Evolutionary conservation across 2,329 filamentous ascomycete species (phyloP), one percentile per base, ranked within the genome.

Genomic region (Aspergillus sclerotialis): DNA sequence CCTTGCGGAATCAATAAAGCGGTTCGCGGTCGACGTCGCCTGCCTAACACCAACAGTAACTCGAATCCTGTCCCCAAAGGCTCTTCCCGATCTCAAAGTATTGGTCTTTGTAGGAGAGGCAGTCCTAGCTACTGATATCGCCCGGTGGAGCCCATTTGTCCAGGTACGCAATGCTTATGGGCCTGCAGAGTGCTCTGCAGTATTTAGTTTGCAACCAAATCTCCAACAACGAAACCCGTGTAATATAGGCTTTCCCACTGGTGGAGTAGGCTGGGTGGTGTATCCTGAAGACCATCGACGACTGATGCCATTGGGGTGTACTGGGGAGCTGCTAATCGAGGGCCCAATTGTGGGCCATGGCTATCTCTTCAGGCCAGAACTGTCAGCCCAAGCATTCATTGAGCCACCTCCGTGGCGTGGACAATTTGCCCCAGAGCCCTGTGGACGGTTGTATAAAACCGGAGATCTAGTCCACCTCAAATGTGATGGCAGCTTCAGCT

Each of bases 1-100:
- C 1, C 52, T 61, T n/a, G 40, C 61, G 2, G 32, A 35, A 8
- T 27, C 13, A 1, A 55, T 49, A 3, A 43, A 58, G 27, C 33
- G 53, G 0, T 65, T 69, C 55, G 50, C 63, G 7, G 64, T 67
- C 13, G 67, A 61, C 15, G 67, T 63, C 63, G 67, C 63, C 1
- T 70, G 73, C 47, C 65, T 78, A 50, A 78, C 75, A 0, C 67
- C 72, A 0, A 58, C 70, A 0, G 59, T 77, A 10, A 72, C 72
- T 0, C 38, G 45, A 10, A 36, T 60, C 4, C 35, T 67, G 2
- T 40, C 48, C 7, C 61, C 60, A 0, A 33, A 39, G 2, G 49
- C 59, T 1, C 50, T 66, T 1, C 62, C 59, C 3, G 44, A 42
- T 3, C 36, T 67, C 4, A 50, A 50, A 12, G 49, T 45, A 1